Base-by-base conservation (phyloP, 2,329 filamentous ascomycete species). In the Aureobasidium sp. region DNA sequence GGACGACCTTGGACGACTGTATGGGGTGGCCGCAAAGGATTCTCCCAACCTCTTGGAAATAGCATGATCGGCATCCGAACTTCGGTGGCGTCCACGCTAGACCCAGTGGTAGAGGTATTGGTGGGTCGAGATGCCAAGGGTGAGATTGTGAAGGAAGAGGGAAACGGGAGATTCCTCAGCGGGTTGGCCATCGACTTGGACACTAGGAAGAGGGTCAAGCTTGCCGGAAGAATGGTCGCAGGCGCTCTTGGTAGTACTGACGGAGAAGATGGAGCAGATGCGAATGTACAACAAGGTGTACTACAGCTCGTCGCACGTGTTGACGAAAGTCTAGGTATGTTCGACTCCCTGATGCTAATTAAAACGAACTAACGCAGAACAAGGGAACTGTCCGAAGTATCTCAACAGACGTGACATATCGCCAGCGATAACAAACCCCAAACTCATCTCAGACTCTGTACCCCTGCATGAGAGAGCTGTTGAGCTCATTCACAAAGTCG, bases 331-430 rank as follows among this genome's bases (percentile, higher is more conserved):
- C 69, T 95, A 9, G 84, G 79, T 78, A 72, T 11, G 57, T 52
- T 27, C 47, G 15, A 14, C 11, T 7, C 11, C 9, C 14, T 11
- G n/a, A 37, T 25, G 8, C 25, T 20, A 3, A 44, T 25, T 25
- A 22, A 11, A 2, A 41, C 49, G 9, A 31, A 55, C 65, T 68
- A 27, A 69, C 31, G 14, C 27, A 58, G 20, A 52, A 45, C 62
- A 47, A 76, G 87, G 89, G 0, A 95, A 94, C 68, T 95, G 90
- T 68, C 90, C 91, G 1, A 96, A 96, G 73, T 96, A 96, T 68
- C 71, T 96, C 37, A 94, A 93, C 73, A 84, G 84, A 68, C 91
- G 89, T 70, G 76, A 77, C 1, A 84, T 95, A 42, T 70, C 74
- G 2, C 79, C 82, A 5, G 80, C 82, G 48, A 64, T 78, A 0